phyloP scores from a whole-genome alignment of 106 monocot genomes.

The Dioscorea zingiberensis region DNA sequence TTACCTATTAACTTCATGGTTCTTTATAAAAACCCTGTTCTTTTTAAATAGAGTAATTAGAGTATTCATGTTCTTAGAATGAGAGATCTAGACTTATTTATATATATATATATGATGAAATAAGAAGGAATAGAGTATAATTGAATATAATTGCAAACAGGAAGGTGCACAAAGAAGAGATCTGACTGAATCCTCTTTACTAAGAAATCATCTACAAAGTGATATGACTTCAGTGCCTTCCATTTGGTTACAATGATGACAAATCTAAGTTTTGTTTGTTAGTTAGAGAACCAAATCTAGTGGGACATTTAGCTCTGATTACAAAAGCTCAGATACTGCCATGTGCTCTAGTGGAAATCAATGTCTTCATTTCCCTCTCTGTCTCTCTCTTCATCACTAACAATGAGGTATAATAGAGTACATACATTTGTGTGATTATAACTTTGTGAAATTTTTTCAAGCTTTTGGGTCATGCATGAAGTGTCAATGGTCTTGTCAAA shows the following conservation, averaged over 20 bases:
- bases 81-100: neutral
- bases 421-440: too few relatives aligned
- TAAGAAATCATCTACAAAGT: neutral
- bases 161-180: neutral
- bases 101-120: neutral
- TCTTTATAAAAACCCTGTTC: too few relatives aligned
- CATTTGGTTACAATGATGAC: neutral
- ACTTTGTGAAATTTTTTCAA: too few relatives aligned
- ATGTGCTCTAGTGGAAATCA: neutral
- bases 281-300: neutral
- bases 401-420: too few relatives aligned
- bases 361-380: neutral
- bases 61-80: neutral
- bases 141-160: neutral
- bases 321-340: neutral
- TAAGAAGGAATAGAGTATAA: too few relatives aligned
- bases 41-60: neutral
- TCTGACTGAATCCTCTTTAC: constrained; percentile 1
- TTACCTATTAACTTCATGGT: too few relatives aligned
- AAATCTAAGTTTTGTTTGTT: constrained; percentile 3
- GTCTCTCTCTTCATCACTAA: too few relatives aligned
- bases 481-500: neutral
- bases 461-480: neutral
- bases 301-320: neutral
- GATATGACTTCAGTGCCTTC: neutral